These are phyloP conservation scores for Botrytis hyacinthi DNA, from an alignment of 2,329 filamentous ascomycete genomes.

Conservation along the genomic window DNA sequence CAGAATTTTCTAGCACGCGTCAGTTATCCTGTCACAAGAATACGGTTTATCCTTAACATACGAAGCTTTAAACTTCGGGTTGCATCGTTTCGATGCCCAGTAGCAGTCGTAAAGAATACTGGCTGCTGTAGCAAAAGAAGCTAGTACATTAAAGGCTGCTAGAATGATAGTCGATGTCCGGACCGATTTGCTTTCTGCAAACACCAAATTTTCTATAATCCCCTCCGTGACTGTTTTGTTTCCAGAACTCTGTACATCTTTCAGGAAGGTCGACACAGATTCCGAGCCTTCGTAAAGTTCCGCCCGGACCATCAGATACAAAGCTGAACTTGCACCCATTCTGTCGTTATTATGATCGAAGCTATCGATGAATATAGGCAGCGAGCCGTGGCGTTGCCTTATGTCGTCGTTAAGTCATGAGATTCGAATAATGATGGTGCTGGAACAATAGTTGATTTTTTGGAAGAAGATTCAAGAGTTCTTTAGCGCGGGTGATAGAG, in stretches of 20 bases:
- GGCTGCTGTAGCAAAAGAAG: conserved; percentile 53
- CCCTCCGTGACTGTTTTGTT: conserved; percentile 22
- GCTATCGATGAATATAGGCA: conserved; percentile 31
- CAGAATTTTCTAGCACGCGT: conserved; percentile 37
- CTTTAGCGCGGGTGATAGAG: conserved; percentile 17
- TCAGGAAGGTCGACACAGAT: conserved; percentile 15
- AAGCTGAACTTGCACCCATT: conserved; percentile 31
- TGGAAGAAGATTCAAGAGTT: conserved; percentile 22
- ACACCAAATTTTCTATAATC: conserved; percentile 37
- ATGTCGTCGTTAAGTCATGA: conserved; percentile 37
- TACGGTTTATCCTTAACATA: conserved; percentile 43
- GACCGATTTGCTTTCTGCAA: conserved; percentile 49
- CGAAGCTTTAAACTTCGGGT: conserved; percentile 39
- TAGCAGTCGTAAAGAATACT: conserved; percentile 56
- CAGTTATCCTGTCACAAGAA: conserved; percentile 35
- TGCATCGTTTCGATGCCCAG: conserved; percentile 38
- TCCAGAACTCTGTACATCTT: conserved; percentile 21
- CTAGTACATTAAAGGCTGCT: conserved; percentile 58
- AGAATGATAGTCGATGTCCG: conserved; percentile 61
- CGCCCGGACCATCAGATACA: conserved; percentile 31
- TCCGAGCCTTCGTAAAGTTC: conserved; percentile 17
- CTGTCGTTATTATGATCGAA: conserved; percentile 22
- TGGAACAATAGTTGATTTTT: conserved; percentile 22
- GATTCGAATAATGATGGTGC: conserved; percentile 26
- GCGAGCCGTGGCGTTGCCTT: conserved; percentile 36